Conservation (phyloP, 2,329 filamentous ascomycete species). For the Corinectria fuckeliana region DNA sequence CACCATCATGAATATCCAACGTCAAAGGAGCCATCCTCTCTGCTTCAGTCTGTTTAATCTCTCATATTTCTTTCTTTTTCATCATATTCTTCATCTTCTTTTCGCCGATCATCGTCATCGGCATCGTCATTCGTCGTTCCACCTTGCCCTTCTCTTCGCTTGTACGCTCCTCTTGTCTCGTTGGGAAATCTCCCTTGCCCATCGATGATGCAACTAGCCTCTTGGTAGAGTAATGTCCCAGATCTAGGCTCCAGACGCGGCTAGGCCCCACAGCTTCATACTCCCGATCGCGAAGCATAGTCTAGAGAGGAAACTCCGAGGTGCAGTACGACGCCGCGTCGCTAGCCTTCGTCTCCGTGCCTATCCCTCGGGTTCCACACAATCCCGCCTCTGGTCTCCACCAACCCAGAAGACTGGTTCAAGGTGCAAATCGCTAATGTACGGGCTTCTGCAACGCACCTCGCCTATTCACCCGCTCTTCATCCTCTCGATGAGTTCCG, state of each 20-base stretch:
- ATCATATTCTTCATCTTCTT: constrained; percentile 16
- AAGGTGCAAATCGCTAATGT: constrained; percentile 31
- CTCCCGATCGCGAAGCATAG: constrained; percentile 1
- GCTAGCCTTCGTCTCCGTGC: constrained; percentile 12
- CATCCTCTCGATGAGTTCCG: not conserved
- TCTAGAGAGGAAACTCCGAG: not conserved
- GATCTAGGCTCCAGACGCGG: not conserved
- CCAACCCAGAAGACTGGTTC: constrained; percentile 33
- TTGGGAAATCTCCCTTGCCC: constrained; percentile 9
- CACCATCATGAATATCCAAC: not conserved
- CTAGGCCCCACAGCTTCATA: constrained; percentile 5
- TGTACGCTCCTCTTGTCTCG: constrained; percentile 8
- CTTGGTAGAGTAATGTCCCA: not conserved
- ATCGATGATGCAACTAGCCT: constrained; percentile 9
- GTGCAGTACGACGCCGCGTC: constrained; percentile 21
- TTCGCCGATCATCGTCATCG: constrained; percentile 23
- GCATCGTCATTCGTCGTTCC: constrained; percentile 21
- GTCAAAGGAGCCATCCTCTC: not conserved
- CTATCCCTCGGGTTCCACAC: constrained; percentile 28
- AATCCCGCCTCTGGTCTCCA: constrained; percentile 31
- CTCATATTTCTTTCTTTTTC: constrained; percentile 11
- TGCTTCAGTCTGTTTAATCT: not conserved
- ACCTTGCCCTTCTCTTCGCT: constrained; percentile 27
- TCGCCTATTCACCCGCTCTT: constrained; percentile 15
- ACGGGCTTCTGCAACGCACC: constrained; percentile 29